phyloP scores from a whole-genome alignment of 306 rosid species.

The Cyclanthera cordifolia region DNA sequence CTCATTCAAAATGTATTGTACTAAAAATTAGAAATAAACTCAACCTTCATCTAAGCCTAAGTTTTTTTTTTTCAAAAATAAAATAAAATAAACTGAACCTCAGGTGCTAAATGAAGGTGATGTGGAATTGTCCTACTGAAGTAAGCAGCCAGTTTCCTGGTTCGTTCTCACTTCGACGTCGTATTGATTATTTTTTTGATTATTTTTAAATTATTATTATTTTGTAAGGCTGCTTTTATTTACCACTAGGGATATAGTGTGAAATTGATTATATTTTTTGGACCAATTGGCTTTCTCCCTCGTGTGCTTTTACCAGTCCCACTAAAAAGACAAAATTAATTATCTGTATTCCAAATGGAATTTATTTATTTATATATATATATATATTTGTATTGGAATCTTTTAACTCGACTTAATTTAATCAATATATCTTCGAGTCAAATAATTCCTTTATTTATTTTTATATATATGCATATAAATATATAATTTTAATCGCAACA shows the following conservation, averaged over 20 bases:
- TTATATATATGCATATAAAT: too few species aligned
- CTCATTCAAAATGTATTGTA: too few species aligned
- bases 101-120: slow-evolving; percentile 8
- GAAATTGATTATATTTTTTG: slow-evolving; percentile 1
- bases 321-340: not conserved
- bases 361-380: not conserved
- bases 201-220: not conserved
- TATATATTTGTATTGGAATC: not conserved
- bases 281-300: not conserved
- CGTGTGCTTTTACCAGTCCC: slow-evolving; percentile 8
- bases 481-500: too few species aligned
- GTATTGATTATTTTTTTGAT: not conserved
- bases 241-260: not conserved
- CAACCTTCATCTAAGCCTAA: too few species aligned
- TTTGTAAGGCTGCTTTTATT: slow-evolving; percentile 6
- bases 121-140: not conserved
- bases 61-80: too few species aligned
- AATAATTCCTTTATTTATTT: not conserved
- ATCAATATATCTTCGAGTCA: too few species aligned
- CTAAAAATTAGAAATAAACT: too few species aligned
- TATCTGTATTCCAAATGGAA: too few species aligned
- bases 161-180: not conserved
- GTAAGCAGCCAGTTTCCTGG: not conserved
- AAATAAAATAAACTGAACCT: not conserved
- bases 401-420: too few species aligned